Conservation (phyloP, 2,329 filamentous ascomycete species). For the Claviceps pusilla region DNA sequence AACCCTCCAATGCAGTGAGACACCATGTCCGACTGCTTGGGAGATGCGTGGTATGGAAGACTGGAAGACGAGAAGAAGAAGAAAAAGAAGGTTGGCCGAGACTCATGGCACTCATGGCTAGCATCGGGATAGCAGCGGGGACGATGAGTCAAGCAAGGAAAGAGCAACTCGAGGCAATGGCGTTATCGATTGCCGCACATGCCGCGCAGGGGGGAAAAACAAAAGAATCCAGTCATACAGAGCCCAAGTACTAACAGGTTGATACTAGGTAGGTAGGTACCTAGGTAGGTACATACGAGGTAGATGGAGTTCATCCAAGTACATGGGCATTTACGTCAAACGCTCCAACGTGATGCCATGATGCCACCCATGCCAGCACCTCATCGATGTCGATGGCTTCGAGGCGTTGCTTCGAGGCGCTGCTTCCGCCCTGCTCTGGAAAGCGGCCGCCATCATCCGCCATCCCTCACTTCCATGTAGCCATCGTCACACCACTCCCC, state of each 20-base stretch:
- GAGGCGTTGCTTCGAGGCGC: not conserved
- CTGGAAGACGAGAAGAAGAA: not conserved
- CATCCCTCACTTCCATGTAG: not conserved
- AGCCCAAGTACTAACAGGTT: too few species aligned
- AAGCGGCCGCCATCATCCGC: not conserved
- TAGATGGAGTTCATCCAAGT: too few species aligned
- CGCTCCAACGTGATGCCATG: not conserved
- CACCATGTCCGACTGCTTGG: not conserved
- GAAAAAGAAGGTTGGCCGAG: not conserved
- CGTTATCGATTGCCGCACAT: not conserved
- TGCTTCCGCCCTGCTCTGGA: not conserved
- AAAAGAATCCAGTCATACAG: too few species aligned
- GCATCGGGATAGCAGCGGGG: not conserved
- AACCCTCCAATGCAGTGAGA: not conserved
- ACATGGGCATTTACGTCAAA: too few species aligned
- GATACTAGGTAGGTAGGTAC: too few species aligned
- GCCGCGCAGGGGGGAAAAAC: too few species aligned
- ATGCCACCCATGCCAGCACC: not conserved
- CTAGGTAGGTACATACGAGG: too few species aligned
- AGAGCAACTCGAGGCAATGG: too few species aligned
- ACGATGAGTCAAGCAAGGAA: too few species aligned
- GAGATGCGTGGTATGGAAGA: not conserved
- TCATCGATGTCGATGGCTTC: not conserved
- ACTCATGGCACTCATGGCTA: not conserved
- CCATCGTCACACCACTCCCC: not conserved